phyloP scores from a whole-genome alignment of 345 rosid species.

The Excoecaria cochinchinensis region DNA sequence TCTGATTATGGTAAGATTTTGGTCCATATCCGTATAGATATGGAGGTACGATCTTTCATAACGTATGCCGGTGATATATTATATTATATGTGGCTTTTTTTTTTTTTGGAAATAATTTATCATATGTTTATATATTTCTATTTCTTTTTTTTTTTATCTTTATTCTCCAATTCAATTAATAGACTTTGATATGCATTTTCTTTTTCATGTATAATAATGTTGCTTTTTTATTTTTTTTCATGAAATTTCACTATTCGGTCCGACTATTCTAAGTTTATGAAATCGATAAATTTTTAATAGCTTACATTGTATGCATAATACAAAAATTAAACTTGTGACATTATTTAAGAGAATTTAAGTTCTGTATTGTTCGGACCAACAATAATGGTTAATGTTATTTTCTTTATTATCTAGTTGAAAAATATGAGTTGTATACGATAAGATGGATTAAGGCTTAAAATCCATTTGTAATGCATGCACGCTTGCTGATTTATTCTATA shows the following conservation, averaged over 20 bases:
- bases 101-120: too few relatives aligned
- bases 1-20: background rate
- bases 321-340: too few relatives aligned
- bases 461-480: background rate
- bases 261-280: too few relatives aligned
- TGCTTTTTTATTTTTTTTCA: background rate
- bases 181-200: background rate
- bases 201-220: background rate
- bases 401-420: background rate
- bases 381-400: too few relatives aligned
- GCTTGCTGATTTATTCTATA: background rate
- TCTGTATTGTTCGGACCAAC: too few relatives aligned
- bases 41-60: background rate
- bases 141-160: background rate
- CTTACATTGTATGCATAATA: too few relatives aligned
- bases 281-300: too few relatives aligned
- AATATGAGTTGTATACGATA: background rate
- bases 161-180: background rate
- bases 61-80: background rate
- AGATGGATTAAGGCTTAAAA: background rate
- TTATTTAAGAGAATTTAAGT: too few relatives aligned
- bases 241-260: too few relatives aligned
- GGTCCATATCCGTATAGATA: conserved; percentile 5
- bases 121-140: too few relatives aligned
- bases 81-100: background rate